phyloP scores from a whole-genome alignment of 768 basidiomycete species.

The Auricularia sp. region DNA sequence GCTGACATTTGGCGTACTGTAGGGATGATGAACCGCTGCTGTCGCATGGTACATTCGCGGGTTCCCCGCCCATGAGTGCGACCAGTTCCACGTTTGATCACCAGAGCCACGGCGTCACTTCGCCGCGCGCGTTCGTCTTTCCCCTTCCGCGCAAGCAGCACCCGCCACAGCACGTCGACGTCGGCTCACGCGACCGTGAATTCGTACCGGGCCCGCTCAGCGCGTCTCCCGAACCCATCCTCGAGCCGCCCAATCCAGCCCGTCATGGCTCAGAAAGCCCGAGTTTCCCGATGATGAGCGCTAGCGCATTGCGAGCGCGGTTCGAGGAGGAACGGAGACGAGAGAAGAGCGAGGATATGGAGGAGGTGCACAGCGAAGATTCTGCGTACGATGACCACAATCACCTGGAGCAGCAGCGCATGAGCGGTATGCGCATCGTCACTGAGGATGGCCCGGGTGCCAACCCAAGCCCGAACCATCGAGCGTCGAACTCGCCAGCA shows the following conservation, averaged over 20 bases:
- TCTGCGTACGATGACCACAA: background rate
- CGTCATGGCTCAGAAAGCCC: background rate
- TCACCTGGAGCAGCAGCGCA: background rate
- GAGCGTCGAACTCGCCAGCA: background rate
- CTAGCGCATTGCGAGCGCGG: constrained; percentile 18
- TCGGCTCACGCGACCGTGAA: background rate
- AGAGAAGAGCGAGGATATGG: background rate
- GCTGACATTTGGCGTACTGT: background rate
- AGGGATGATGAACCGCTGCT: background rate
- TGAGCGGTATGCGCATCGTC: background rate
- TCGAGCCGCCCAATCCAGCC: background rate
- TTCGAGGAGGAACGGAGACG: background rate
- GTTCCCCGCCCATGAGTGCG: background rate
- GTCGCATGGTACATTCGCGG: background rate
- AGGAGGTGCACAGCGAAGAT: background rate
- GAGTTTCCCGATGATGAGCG: constrained; percentile 16
- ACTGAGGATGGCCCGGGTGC: background rate
- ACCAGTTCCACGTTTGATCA: background rate
- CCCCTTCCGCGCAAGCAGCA: background rate
- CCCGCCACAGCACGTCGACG: background rate
- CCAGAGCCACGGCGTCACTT: background rate
- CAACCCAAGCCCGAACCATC: background rate
- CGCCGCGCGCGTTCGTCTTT: background rate
- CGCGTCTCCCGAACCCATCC: background rate
- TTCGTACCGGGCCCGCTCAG: background rate